Conservation (phyloP, 208 protist genomes). For the Naegleria fowleri region DNA sequence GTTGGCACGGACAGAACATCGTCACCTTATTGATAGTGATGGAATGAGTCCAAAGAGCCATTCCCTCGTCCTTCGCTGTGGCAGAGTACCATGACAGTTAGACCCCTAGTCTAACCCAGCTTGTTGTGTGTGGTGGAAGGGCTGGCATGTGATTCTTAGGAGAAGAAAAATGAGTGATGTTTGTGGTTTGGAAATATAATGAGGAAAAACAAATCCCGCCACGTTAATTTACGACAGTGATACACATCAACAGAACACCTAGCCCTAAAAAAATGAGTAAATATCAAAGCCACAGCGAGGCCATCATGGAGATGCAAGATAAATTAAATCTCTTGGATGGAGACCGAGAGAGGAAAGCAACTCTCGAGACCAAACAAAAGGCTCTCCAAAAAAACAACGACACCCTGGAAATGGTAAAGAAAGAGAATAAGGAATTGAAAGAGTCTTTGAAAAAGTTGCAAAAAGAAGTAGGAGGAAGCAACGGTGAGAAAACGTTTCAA, state of each 20-base stretch:
- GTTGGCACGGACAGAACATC: background rate
- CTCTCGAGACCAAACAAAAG: constrained; percentile 64
- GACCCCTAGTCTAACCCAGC: background rate
- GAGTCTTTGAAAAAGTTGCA: constrained; percentile 48
- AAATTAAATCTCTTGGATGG: background rate
- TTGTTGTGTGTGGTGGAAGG: background rate
- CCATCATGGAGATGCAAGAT: background rate
- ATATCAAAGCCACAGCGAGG: background rate
- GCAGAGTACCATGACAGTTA: background rate
- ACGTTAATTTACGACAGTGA: background rate
- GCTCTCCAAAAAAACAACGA: constrained; percentile 76
- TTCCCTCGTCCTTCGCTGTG: background rate
- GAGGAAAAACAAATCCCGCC: background rate
- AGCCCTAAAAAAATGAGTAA: constrained; percentile 11
- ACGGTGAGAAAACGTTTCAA: constrained; percentile 62
- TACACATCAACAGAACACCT: no score
- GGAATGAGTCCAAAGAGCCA: background rate
- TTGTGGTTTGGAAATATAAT: background rate
- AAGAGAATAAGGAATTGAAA: constrained; percentile 75
- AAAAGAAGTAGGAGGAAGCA: constrained; percentile 49
- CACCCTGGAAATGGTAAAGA: constrained; percentile 46
- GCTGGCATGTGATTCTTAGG: background rate
- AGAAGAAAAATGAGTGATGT: background rate
- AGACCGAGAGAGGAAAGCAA: constrained; percentile 73
- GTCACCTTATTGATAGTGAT: background rate